Conservation (phyloP, 305 asterid species). For the Salvia sclarea region DNA sequence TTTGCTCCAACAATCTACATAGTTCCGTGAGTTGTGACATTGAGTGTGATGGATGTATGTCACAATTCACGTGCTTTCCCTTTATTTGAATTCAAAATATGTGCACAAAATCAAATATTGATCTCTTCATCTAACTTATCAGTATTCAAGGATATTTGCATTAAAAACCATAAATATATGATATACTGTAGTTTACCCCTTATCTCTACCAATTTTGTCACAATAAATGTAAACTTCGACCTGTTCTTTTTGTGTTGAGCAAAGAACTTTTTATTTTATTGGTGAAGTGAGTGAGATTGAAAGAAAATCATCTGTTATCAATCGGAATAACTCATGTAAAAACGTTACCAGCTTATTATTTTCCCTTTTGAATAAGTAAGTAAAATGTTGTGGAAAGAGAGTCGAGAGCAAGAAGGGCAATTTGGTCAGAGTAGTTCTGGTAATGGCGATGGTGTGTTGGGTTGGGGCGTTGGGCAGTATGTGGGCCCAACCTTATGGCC, state of each 20-base stretch:
- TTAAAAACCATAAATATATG: neutral
- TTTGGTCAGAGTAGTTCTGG: conserved; percentile 24
- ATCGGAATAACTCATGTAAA: too few species aligned
- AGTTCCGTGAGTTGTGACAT: neutral
- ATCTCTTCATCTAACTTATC: neutral
- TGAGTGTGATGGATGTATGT: conserved; percentile 1
- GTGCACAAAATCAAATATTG: neutral
- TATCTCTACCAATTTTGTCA: neutral
- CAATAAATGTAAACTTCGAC: neutral
- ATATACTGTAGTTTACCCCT: neutral
- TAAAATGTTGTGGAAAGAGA: neutral
- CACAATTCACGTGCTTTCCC: conserved; percentile 7
- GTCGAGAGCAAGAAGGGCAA: conserved; percentile 23
- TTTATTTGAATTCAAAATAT: conserved; percentile 17
- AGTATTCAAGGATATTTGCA: neutral
- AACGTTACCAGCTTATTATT: neutral
- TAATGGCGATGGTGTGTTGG: neutral
- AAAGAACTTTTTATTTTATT: neutral
- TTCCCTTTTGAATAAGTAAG: neutral
- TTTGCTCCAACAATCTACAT: too few species aligned
- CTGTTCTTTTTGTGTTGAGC: neutral
- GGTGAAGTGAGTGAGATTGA: neutral
- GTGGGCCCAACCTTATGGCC: conserved; percentile 31
- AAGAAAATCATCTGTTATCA: too few species aligned
- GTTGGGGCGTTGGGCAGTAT: conserved; percentile 31